Conservation (phyloP, 805 yeast species). For the Saturnispora hagleri region DNA sequence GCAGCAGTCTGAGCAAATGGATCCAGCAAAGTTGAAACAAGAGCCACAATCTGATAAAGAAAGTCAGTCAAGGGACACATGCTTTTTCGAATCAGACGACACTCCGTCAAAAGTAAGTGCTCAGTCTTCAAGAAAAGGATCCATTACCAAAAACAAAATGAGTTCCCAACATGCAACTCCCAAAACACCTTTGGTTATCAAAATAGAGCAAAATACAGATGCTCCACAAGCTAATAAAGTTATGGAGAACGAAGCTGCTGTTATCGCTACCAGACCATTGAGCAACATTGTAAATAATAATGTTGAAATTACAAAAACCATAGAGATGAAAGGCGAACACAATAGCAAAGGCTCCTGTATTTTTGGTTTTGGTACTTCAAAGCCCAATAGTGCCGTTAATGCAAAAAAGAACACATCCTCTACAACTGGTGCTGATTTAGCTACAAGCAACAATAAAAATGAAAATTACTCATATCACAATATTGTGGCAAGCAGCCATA, state of each 20-base stretch:
- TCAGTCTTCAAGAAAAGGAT: neutral
- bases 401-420: neutral
- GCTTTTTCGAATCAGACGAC: neutral
- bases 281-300: neutral
- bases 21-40: slow-evolving; percentile 1
- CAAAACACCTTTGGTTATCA: neutral
- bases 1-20: neutral
- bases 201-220: neutral
- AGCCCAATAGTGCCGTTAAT: neutral
- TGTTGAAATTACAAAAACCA: neutral
- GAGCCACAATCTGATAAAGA: neutral
- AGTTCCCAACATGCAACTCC: neutral
- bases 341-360: neutral
- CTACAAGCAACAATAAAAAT: neutral
- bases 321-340: neutral
- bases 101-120: neutral
- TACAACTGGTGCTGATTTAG: neutral
- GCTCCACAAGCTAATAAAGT: neutral
- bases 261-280: neutral
- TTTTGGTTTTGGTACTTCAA: neutral
- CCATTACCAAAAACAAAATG: neutral
- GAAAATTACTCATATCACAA: neutral
- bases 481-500: neutral
- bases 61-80: neutral
- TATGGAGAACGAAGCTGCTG: neutral